A percentile compares a stretch with the other conserved stretches of the same genome.
Evolutionary conservation across 1,139 yeast species (phyloP).

Genomic region (Pichia sp.): DNA sequence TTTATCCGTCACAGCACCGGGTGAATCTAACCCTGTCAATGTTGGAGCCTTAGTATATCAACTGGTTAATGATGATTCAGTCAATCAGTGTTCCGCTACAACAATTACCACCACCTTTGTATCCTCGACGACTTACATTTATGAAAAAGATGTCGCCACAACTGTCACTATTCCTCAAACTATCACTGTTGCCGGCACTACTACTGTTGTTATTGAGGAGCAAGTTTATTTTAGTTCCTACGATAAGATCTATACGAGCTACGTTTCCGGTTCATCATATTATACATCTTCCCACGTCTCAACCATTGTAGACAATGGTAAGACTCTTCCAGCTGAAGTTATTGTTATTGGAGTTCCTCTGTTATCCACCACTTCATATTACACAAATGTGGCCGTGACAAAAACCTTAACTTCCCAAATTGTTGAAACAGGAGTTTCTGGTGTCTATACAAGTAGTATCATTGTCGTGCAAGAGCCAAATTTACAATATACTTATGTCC

Average conservation of each 20-base stretch:
- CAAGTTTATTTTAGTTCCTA: constrained; percentile 3
- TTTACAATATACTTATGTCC: constrained; percentile 4
- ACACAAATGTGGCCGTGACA: neutral
- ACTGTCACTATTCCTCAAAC: constrained; percentile 5
- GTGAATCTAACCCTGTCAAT: constrained; percentile 12
- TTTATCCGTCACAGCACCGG: constrained; percentile 16
- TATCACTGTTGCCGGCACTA: neutral
- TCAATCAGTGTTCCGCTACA: constrained; percentile 10
- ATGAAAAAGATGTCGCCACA: neutral
- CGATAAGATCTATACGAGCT: neutral
- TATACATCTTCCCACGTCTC: constrained; percentile 6
- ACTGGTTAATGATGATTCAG: neutral
- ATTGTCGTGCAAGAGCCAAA: constrained; percentile 6
- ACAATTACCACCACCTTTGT: neutral
- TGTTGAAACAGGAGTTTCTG: neutral
- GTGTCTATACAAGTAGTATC: neutral
- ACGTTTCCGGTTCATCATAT: neutral
- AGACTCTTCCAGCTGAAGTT: constrained; percentile 1
- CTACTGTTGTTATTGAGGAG: constrained; percentile 5
- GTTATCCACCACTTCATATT: constrained; percentile 1
- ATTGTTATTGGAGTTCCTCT: constrained; percentile 7
- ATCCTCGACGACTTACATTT: constrained; percentile 5
- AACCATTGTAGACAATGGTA: neutral
- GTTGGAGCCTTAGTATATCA: constrained; percentile 12
- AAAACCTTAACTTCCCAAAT: neutral